A percentile compares a stretch with the other conserved stretches of the same genome.
Conservation (phyloP, 305 asterid species). For the Rubia occidens region DNA sequence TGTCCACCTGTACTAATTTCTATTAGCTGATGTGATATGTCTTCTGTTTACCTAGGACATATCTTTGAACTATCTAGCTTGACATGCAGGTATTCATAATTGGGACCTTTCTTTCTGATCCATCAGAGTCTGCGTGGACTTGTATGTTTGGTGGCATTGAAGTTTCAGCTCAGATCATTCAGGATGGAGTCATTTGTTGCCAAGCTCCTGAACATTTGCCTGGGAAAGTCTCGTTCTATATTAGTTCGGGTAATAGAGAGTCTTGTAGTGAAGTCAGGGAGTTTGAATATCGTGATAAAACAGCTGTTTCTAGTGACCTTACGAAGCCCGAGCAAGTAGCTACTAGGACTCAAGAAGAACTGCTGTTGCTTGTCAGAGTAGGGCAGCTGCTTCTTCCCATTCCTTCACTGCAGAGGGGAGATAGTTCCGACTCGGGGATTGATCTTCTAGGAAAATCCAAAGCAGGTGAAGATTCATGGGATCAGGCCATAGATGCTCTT, state of each 20-base stretch:
- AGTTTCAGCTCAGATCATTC: constrained; percentile 81
- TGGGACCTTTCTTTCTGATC: constrained; percentile 79
- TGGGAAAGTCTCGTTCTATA: constrained; percentile 70
- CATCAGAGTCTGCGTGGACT: constrained; percentile 62
- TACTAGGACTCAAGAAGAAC: constrained; percentile 56
- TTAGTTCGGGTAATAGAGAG: constrained; percentile 71
- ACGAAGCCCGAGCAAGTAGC: constrained; percentile 38
- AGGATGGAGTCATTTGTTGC: constrained; percentile 82
- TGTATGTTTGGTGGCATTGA: constrained; percentile 94
- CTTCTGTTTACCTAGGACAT: not conserved
- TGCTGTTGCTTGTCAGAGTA: constrained; percentile 64
- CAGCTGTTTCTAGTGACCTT: constrained; percentile 29
- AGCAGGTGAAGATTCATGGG: constrained; percentile 55
- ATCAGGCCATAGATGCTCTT: constrained; percentile 56
- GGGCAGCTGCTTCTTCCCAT: constrained; percentile 70
- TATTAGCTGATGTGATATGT: not conserved
- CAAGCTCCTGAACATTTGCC: constrained; percentile 66
- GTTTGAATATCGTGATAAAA: constrained; percentile 63
- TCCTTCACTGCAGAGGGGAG: constrained; percentile 28
- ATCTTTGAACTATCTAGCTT: constrained; percentile 9
- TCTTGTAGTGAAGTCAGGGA: constrained; percentile 89
- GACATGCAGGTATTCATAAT: constrained; percentile 64
- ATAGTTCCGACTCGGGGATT: constrained; percentile 33
- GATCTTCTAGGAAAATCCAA: constrained; percentile 41
- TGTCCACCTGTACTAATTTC: not conserved